Evolutionary conservation across 1,284 basidiomycete genomes (phyloP).

Genomic region (Malassezia nana): DNA sequence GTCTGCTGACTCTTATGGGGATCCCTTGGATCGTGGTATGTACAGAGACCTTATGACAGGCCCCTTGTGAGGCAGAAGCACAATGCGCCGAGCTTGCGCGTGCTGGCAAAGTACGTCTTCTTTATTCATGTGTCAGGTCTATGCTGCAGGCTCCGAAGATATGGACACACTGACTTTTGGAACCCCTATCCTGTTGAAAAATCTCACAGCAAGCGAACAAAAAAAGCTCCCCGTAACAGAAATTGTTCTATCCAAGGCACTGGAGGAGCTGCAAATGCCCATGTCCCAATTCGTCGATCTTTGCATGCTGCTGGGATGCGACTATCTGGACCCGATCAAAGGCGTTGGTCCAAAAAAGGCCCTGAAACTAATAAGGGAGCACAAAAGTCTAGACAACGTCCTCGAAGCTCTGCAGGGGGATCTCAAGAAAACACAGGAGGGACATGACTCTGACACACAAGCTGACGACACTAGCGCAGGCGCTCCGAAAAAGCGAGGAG

Average conservation of each 20-base stretch:
- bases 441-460: conserved; percentile 6
- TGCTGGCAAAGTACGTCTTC: conserved; percentile 62
- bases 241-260: conserved; percentile 69
- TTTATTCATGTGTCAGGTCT: conserved; percentile 57
- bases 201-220: conserved; percentile 96
- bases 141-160: conserved; percentile 93
- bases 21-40: conserved; percentile 66
- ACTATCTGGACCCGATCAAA: conserved; percentile 92
- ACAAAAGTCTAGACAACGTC: conserved; percentile 69
- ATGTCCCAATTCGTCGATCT: conserved; percentile 95
- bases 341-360: conserved; percentile 93
- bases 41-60: conserved; percentile 42
- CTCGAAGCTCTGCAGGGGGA: conserved; percentile 61
- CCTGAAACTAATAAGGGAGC: conserved; percentile 79
- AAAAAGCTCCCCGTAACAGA: conserved; percentile 97
- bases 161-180: conserved; percentile 99
- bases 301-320: conserved; percentile 92
- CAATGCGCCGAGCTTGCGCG: conserved; percentile 95
- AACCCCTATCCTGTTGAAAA: conserved; percentile 80
- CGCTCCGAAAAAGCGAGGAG: conserved; percentile 47
- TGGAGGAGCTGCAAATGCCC: conserved; percentile 79
- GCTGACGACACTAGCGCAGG: conserved; percentile 16
- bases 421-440: conserved; percentile 55
- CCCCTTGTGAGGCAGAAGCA: conserved; percentile 94
- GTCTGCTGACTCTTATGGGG: conserved; percentile 83